Evolutionary conservation across 139 green algal genomes (phyloP), one percentile per base, ranked within the genome.

Genomic region (Gonium pectorale): DNA sequence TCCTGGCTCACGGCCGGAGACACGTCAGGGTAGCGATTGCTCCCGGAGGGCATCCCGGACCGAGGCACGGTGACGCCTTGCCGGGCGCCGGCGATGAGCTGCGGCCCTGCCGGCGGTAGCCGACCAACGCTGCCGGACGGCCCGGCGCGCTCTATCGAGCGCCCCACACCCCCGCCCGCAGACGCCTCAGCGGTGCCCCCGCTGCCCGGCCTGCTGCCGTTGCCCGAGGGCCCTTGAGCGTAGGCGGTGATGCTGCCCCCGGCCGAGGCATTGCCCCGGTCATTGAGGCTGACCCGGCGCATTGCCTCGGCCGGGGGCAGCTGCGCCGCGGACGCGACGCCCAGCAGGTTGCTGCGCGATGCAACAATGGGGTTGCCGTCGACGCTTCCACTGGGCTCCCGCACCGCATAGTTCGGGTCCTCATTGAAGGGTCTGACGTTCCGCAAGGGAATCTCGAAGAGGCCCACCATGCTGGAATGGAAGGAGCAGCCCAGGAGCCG

Each of bases 401-500:
- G 62, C 21, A 63, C 78, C 62, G 52, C 67, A 63, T 67, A 84
- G 63, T 84, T 33, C 13, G 63, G 62, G 63, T 84, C 78, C 44
- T 84, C 78, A 24, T 21, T 60, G 51, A 89, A 92, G 27, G 89
- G 89, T 51, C 54, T 64, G 29, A 92, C 85, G 27, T 83, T 86
- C 11, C 69, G 44, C 1, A 94, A 51, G 60, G 87, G 80, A 27
- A 93, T 81, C 1, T 90, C 69, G 86, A 92, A 96, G 15, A 96
- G 83, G 2, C 92, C 89, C 26, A 95, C 91, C 67, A 91, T 88
- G 44, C 77, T 91, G 54, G 83, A 77, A 70, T 86, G 79, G 67
- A 91, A 90, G 17, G 89, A 92, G 81, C 87, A 91, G 44, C 90
- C 93, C 7, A 94, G 74, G n/a, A 95, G 81, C 5, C 86, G 74